These are phyloP conservation scores for Arxiozyma slooffiae DNA, from an alignment of 1,139 yeast species.

Conservation along the genomic window DNA sequence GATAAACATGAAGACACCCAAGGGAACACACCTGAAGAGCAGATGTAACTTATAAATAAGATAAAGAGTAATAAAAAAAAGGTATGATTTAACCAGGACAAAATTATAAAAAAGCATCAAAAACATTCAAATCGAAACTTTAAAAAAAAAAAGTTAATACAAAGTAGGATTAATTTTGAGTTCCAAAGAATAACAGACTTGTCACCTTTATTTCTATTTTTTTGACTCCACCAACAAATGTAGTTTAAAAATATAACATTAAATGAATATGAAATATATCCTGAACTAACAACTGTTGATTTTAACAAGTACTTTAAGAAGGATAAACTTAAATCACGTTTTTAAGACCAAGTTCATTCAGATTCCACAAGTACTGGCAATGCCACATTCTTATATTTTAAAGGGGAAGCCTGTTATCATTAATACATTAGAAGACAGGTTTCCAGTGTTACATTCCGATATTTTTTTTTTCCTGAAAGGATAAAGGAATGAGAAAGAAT, in stretches of 20 bases:
- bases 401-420: constrained; percentile 22
- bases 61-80: not conserved
- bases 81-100: not conserved
- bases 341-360: constrained; percentile 17
- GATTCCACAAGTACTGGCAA: constrained; percentile 7
- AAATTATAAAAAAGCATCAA: constrained; percentile 4
- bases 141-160: not conserved
- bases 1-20: not conserved
- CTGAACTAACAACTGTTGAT: constrained; percentile 60
- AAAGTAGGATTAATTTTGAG: constrained; percentile 7
- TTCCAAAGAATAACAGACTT: constrained; percentile 13
- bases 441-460: constrained; percentile 10
- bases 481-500: constrained; percentile 14
- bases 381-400: constrained; percentile 20
- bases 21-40: not conserved
- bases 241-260: constrained; percentile 47
- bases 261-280: constrained; percentile 54
- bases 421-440: constrained; percentile 12
- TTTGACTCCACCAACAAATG: constrained; percentile 20
- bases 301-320: constrained; percentile 60
- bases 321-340: constrained; percentile 41
- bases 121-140: not conserved
- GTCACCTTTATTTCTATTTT: constrained; percentile 20
- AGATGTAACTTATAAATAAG: not conserved
- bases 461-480: constrained; percentile 11